Evolutionary conservation across 495 filamentous ascomycete species (phyloP).

Genomic region (Pseudevernia furfuracea): DNA sequence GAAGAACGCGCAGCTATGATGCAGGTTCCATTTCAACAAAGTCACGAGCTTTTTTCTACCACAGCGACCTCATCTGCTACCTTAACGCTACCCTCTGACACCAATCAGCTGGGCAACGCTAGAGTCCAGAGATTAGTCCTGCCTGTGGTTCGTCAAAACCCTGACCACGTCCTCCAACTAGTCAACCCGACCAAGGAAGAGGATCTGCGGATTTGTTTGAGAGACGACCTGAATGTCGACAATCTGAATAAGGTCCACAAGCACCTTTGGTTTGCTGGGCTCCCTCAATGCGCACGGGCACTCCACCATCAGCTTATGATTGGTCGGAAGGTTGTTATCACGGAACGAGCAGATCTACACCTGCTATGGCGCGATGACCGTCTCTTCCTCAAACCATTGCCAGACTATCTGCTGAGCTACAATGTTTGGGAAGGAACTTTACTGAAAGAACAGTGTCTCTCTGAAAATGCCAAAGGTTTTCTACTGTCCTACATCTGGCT

Average conservation of each 20-base stretch:
- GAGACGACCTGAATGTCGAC: conserved; percentile 7
- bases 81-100: background rate
- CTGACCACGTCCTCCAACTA: background rate
- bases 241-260: conserved; percentile 32
- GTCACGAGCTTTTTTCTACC: background rate
- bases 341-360: conserved; percentile 38
- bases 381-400: conserved; percentile 19
- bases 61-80: background rate
- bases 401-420: conserved; percentile 12
- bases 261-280: conserved; percentile 44
- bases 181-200: background rate
- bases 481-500: conserved; percentile 19
- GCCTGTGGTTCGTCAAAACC: background rate
- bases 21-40: background rate
- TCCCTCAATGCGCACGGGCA: conserved; percentile 39
- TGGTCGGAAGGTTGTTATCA: conserved; percentile 35
- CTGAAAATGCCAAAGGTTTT: conserved; percentile 15
- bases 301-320: conserved; percentile 42
- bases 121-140: background rate
- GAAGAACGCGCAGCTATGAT: background rate
- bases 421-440: conserved; percentile 10
- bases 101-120: background rate
- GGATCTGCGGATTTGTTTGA: background rate
- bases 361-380: background rate
- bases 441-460: background rate